Evolutionary conservation across 1,284 basidiomycete genomes (phyloP), one percentile per base, ranked within the genome.

Genomic region (Cutaneotrichosporon sp.): DNA sequence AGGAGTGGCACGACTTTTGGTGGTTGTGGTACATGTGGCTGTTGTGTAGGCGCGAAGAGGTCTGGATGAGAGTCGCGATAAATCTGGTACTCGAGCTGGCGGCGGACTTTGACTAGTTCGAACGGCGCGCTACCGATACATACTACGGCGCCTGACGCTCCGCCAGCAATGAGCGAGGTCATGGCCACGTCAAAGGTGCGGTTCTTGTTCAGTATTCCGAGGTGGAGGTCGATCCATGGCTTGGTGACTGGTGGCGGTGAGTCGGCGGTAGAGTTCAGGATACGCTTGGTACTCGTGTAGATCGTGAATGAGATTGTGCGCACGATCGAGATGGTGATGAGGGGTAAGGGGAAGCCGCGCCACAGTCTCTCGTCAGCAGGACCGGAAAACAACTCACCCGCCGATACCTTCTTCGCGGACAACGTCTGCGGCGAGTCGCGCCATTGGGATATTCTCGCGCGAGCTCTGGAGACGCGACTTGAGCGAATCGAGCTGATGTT

Each of bases 301-400:
- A 97, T 96, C 16, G 91, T 94, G 81, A 97, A 97, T 56, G 92
- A 95, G 34, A 76, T 90, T 84, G 85, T 82, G 85, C 95, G 90
- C 74, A 98, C 95, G 75, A 96, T 94, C 7, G 93, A 95, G 73
- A 99, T 98, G 8, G 96, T 97, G 80, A 96, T 86, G 61, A 98
- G 85, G 36, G 96, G 96, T 63, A 53, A 75, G 72, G 79, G 78
- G 30, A 79, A 78, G 1, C 79, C 79, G 61, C 79, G 70, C 78
- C 78, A 81, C 51, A 81, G 60, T 53, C 77, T 77, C 60, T 0
- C 32, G 47, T 64, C 50, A 60, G 59, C 21, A 4, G 31, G 30
- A 10, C 42, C 14, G 31, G 10, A 46, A 36, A 18, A 13, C 21
- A 52, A 96, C 74, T 68, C 57, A 97, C 62, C 95, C 96, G 67